Conservation (phyloP, 495 filamentous ascomycete genomes). For the Terfezia boudieri region DNA sequence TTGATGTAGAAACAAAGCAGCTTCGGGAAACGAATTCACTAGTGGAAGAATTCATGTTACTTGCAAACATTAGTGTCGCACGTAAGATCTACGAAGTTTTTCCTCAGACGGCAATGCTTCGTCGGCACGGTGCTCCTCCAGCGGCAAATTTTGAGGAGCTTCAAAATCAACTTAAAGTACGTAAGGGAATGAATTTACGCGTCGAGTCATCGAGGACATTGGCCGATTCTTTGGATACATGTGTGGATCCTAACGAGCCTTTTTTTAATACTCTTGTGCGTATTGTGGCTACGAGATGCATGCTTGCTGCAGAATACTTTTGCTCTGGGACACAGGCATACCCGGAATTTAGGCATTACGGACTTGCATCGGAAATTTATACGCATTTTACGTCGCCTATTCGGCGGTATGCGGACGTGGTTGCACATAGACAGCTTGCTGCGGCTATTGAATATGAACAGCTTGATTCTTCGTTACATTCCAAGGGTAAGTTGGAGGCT, state of each 20-base stretch:
- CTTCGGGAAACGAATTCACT: slow-evolving; percentile 90
- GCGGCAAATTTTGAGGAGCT: slow-evolving; percentile 93
- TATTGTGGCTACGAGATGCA: slow-evolving; percentile 92
- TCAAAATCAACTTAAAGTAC: slow-evolving; percentile 64
- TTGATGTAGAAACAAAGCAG: slow-evolving; percentile 87
- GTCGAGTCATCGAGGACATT: slow-evolving; percentile 74
- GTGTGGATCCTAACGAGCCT: slow-evolving; percentile 58
- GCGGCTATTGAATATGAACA: slow-evolving; percentile 84
- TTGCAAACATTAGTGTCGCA: slow-evolving; percentile 89
- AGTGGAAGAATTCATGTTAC: slow-evolving; percentile 97
- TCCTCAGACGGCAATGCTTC: slow-evolving; percentile 83
- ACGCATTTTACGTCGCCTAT: slow-evolving; percentile 97
- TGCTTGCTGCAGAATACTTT: slow-evolving; percentile 98
- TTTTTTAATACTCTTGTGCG: slow-evolving; percentile 98
- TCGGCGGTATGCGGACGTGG: slow-evolving; percentile 82
- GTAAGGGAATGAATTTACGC: slow-evolving; percentile 51
- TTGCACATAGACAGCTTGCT: slow-evolving; percentile 83
- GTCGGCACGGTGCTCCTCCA: slow-evolving; percentile 72
- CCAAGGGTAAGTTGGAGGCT: slow-evolving; percentile 61
- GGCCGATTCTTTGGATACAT: slow-evolving; percentile 71
- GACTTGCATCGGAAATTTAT: slow-evolving; percentile 86
- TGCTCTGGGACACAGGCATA: slow-evolving; percentile 78
- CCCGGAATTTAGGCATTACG: slow-evolving; percentile 90
- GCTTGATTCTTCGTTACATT: slow-evolving; percentile 50
- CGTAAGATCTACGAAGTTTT: slow-evolving; percentile 69